phyloP scores from a whole-genome alignment of 345 rosid species.

The Salix dunnii region DNA sequence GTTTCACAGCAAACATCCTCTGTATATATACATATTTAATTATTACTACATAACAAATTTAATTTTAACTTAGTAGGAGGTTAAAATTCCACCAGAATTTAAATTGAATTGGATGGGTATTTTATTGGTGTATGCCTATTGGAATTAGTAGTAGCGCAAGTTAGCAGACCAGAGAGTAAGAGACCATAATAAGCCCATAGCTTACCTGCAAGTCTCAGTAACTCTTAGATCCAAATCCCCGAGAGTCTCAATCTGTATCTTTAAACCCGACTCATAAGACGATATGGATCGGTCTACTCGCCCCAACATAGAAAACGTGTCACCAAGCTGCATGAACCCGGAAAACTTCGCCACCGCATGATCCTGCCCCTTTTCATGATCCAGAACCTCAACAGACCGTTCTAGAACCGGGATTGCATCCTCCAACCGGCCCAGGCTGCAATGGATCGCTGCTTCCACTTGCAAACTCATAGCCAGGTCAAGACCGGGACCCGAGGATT shows the following conservation, averaged over 20 bases:
- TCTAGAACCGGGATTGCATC: conserved; percentile 48
- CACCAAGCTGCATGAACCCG: conserved; percentile 56
- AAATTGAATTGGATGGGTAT: neutral
- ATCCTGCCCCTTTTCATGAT: conserved; percentile 25
- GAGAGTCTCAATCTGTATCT: conserved; percentile 43
- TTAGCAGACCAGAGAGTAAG: neutral
- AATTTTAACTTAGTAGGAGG: neutral
- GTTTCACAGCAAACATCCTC: neutral
- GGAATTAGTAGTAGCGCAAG: neutral
- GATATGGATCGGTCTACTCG: conserved; percentile 38
- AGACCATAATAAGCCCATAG: neutral
- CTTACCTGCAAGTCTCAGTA: conserved; percentile 42
- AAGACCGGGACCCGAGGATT: conserved; percentile 27
- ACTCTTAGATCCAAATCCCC: conserved; percentile 43
- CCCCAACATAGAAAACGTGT: conserved; percentile 47
- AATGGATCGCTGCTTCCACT: conserved; percentile 41
- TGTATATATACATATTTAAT: neutral
- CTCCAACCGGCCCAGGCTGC: conserved; percentile 38
- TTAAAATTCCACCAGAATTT: neutral
- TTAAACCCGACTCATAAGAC: conserved; percentile 42
- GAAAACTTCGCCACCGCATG: conserved; percentile 46
- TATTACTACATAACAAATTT: neutral
- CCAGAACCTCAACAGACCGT: conserved; percentile 34
- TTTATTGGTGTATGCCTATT: neutral
- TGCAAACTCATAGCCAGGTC: conserved; percentile 46